A percentile compares a stretch with the other conserved stretches of the same genome.
Conservation (phyloP, 2,329 filamentous ascomycete genomes). For the Paramyrothecium roridum region DNA sequence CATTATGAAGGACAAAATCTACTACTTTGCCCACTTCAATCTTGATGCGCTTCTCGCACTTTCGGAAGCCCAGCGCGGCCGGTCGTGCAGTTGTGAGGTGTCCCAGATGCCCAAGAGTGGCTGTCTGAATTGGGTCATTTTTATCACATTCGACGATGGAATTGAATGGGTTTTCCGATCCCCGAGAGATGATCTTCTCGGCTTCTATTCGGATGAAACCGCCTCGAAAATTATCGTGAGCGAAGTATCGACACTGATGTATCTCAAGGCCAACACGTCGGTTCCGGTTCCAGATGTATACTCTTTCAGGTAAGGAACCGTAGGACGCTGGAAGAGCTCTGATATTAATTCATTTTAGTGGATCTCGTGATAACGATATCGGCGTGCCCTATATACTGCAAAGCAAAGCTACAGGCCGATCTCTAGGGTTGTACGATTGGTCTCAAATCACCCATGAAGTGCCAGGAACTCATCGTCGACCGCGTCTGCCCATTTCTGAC, state of each 20-base stretch:
- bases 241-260: conserved; percentile 15
- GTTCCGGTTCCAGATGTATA: conserved; percentile 16
- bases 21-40: conserved; percentile 9
- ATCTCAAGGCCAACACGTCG: conserved; percentile 7
- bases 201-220: conserved; percentile 7
- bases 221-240: conserved; percentile 13
- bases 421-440: conserved; percentile 15
- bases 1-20: conserved; percentile 1
- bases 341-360: conserved; percentile 6
- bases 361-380: conserved; percentile 11
- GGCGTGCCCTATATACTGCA: conserved; percentile 19
- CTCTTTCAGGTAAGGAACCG: conserved; percentile 12
- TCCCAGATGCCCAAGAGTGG: conserved; percentile 9
- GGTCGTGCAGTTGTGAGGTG: conserved; percentile 10
- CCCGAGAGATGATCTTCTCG: conserved; percentile 3
- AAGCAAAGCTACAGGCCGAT: conserved; percentile 14
- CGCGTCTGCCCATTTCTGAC: conserved; percentile 13
- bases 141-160: conserved; percentile 15
- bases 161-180: conserved; percentile 16
- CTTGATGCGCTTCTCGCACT: conserved; percentile 12
- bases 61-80: conserved; percentile 9
- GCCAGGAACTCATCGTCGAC: conserved; percentile 3
- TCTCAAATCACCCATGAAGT: background rate
- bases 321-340: background rate
- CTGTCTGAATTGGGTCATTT: conserved; percentile 15